These are phyloP conservation scores for Flagelloscypha sp. DNA, from an alignment of 768 basidiomycete genomes.

Conservation along the genomic window DNA sequence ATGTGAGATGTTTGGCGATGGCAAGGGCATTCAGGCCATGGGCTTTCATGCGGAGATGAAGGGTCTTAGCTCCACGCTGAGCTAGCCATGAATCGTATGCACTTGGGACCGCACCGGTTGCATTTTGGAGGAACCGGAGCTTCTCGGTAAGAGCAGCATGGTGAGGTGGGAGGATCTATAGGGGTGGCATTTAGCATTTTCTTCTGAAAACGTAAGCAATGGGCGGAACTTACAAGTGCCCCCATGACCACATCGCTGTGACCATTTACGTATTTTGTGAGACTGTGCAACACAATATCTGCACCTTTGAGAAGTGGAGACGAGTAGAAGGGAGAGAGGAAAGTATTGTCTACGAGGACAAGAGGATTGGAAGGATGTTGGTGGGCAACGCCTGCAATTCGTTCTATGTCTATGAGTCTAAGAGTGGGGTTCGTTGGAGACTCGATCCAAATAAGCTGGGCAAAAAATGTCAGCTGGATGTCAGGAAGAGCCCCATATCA, in stretches of 20 bases:
- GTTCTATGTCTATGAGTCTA: conserved; percentile 71
- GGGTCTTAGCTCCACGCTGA: conserved; percentile 86
- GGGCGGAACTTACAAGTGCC: conserved; percentile 62
- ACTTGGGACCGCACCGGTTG: conserved; percentile 76
- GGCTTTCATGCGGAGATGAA: conserved; percentile 78
- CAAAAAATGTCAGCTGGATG: conserved; percentile 1
- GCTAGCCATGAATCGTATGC: conserved; percentile 87
- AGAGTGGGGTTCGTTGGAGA: conserved; percentile 93
- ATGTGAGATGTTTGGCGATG: conserved; percentile 56
- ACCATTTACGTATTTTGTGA: conserved; percentile 91
- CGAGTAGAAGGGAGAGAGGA: conserved; percentile 86
- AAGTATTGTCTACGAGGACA: conserved; percentile 90
- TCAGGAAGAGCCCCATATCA: neutral
- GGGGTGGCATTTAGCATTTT: no score
- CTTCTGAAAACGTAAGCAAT: no score
- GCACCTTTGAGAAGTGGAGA: conserved; percentile 82
- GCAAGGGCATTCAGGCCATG: conserved; percentile 79
- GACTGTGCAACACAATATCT: conserved; percentile 75
- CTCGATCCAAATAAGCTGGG: conserved; percentile 89
- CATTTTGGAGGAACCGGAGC: conserved; percentile 86
- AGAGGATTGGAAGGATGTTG: conserved; percentile 59
- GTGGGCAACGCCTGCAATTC: conserved; percentile 58
- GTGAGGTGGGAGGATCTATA: conserved; percentile 53
- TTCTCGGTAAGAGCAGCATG: conserved; percentile 39
- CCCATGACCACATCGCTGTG: conserved; percentile 94